Evolutionary conservation across 352 stramenopile genomes (phyloP).

Genomic region (Phytophthora ramorum): DNA sequence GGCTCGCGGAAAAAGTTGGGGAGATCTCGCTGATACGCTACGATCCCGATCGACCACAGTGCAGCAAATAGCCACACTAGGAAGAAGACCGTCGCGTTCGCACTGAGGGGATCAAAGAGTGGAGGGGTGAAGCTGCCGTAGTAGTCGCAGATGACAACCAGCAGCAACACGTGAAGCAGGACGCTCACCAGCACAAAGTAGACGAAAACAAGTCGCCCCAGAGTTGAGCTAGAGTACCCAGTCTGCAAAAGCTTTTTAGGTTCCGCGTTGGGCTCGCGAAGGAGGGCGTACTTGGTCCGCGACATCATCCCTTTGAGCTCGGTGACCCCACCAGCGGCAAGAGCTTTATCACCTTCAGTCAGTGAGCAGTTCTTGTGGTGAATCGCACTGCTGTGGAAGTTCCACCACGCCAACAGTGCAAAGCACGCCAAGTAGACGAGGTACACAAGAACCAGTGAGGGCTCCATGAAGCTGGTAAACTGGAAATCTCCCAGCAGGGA

Average conservation of each 20-base stretch:
- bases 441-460: constrained; percentile 23
- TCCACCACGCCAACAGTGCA: constrained; percentile 21
- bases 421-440: constrained; percentile 34
- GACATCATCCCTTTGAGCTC: constrained; percentile 23
- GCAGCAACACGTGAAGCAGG: constrained; percentile 32
- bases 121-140: constrained; percentile 37
- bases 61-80: constrained; percentile 40
- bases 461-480: constrained; percentile 38
- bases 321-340: constrained; percentile 3
- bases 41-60: constrained; percentile 36
- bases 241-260: constrained; percentile 19
- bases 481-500: constrained; percentile 8
- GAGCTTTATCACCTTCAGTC: constrained; percentile 8
- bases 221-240: constrained; percentile 29
- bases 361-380: constrained; percentile 30
- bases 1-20: constrained; percentile 45
- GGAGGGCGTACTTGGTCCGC: constrained; percentile 16
- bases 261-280: constrained; percentile 9
- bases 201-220: constrained; percentile 24
- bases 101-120: constrained; percentile 35
- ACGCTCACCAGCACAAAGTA: constrained; percentile 34
- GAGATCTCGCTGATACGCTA: constrained; percentile 29
- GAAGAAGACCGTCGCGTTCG: constrained; percentile 41
- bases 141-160: constrained; percentile 48
- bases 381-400: constrained; percentile 12